phyloP scores from a whole-genome alignment of 495 filamentous ascomycete genomes.

The Durotheca rogersii region DNA sequence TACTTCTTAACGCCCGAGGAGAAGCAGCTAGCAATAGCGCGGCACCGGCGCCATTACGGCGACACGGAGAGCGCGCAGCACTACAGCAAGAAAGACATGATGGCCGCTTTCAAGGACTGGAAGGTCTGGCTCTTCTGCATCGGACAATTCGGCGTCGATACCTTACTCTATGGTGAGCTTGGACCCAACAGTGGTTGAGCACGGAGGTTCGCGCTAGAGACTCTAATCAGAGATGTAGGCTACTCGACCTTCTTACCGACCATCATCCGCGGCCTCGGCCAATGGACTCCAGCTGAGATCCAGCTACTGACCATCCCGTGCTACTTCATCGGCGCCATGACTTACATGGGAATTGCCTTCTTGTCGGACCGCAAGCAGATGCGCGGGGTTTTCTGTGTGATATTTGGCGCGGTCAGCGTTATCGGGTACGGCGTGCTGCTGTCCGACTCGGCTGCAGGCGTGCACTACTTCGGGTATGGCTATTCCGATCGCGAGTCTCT shows the following conservation, averaged over 20 bases:
- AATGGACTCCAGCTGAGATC: constrained; percentile 60
- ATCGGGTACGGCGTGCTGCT: constrained; percentile 69
- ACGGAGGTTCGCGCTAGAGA: background rate
- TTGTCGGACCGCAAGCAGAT: constrained; percentile 62
- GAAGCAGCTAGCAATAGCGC: constrained; percentile 48
- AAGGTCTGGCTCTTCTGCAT: constrained; percentile 65
- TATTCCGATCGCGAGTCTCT: background rate
- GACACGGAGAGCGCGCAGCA: constrained; percentile 60
- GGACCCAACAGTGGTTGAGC: background rate
- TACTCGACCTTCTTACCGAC: constrained; percentile 77
- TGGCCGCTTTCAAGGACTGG: constrained; percentile 59
- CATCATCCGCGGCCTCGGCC: constrained; percentile 68
- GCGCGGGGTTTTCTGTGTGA: constrained; percentile 60
- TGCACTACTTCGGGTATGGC: constrained; percentile 60
- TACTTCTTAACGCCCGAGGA: constrained; percentile 64
- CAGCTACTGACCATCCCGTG: constrained; percentile 80
- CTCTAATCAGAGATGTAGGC: constrained; percentile 37
- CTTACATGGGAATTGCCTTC: constrained; percentile 62
- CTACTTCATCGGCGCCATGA: constrained; percentile 67
- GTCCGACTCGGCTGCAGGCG: constrained; percentile 56
- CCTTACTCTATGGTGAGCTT: constrained; percentile 65
- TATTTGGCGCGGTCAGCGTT: constrained; percentile 60
- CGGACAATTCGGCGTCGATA: constrained; percentile 67
- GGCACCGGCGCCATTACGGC: constrained; percentile 54
- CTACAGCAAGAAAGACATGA: constrained; percentile 55